Conservation (phyloP, 352 stramenopile genomes). For the Globisporangium carolinianum region DNA sequence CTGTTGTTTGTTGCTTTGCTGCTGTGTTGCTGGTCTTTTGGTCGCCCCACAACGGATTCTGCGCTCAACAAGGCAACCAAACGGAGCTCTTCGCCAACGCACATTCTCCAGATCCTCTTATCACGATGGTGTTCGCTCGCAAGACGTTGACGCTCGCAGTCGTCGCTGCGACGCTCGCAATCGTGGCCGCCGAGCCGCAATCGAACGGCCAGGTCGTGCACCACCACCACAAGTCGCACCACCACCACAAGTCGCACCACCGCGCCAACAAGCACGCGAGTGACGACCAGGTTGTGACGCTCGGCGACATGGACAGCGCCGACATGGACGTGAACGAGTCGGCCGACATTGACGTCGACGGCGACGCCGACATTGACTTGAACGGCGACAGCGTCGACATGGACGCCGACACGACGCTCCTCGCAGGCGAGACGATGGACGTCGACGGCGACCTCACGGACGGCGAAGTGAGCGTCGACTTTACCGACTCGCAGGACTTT, state of each 20-base stretch:
- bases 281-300: conserved; percentile 1
- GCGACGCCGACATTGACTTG: conserved; percentile 15
- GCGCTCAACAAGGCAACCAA: background rate
- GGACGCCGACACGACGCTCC: conserved; percentile 11
- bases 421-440: conserved; percentile 22
- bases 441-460: conserved; percentile 24
- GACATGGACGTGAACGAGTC: conserved; percentile 24
- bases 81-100: too few relatives aligned
- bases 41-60: background rate
- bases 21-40: too few relatives aligned
- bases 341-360: conserved; percentile 28
- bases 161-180: conserved; percentile 12
- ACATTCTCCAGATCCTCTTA: background rate
- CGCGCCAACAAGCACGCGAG: conserved; percentile 5
- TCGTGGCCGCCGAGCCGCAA: conserved; percentile 7
- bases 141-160: conserved; percentile 16
- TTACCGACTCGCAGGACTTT: conserved; percentile 41
- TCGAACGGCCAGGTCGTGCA: background rate
- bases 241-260: conserved; percentile 9
- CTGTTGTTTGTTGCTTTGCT: background rate
- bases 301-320: conserved; percentile 9
- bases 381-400: conserved; percentile 15
- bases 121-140: conserved; percentile 12
- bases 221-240: conserved; percentile 8
- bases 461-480: conserved; percentile 30